phyloP scores from a whole-genome alignment of 495 filamentous ascomycete species.

The Penicillium dipodomyicola region DNA sequence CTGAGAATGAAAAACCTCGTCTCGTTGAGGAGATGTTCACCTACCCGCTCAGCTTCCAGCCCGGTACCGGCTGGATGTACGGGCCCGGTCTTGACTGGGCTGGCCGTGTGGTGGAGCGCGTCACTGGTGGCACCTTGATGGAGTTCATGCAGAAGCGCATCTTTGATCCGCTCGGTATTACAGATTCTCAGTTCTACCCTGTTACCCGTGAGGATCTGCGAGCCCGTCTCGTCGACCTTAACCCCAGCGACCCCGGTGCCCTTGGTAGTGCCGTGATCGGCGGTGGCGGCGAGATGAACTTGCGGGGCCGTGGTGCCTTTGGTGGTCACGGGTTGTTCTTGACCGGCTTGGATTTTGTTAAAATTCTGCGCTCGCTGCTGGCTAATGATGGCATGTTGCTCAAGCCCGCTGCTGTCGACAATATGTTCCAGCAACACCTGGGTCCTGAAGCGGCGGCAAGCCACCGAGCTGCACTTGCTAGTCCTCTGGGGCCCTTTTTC shows the following conservation, averaged over 20 bases:
- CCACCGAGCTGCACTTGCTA: conserved; percentile 17
- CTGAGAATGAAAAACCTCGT: conserved; percentile 9
- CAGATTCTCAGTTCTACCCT: conserved; percentile 42
- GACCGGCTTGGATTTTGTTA: conserved; percentile 46
- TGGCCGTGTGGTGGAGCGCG: conserved; percentile 42
- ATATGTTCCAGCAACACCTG: conserved; percentile 55
- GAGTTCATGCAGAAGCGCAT: conserved; percentile 48
- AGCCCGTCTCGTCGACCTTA: conserved; percentile 36
- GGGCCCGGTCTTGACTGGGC: conserved; percentile 53
- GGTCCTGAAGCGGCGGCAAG: conserved; percentile 21
- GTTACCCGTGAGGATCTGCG: conserved; percentile 33
- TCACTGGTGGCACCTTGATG: conserved; percentile 37
- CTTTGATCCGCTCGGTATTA: conserved; percentile 44
- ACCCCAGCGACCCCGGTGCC: conserved; percentile 25
- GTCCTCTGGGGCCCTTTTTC: conserved; percentile 29
- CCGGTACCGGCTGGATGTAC: conserved; percentile 51
- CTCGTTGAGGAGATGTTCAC: conserved; percentile 28
- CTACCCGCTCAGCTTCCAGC: conserved; percentile 47
- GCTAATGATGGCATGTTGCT: conserved; percentile 45
- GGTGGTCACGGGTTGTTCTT: conserved; percentile 56
- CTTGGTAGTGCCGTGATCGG: conserved; percentile 27
- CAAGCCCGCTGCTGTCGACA: conserved; percentile 38
- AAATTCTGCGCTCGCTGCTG: conserved; percentile 50
- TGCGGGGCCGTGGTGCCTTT: conserved; percentile 33
- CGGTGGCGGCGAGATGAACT: conserved; percentile 26